Conservation (phyloP, 352 stramenopile genomes). For the Proteromonas lacertae region DNA sequence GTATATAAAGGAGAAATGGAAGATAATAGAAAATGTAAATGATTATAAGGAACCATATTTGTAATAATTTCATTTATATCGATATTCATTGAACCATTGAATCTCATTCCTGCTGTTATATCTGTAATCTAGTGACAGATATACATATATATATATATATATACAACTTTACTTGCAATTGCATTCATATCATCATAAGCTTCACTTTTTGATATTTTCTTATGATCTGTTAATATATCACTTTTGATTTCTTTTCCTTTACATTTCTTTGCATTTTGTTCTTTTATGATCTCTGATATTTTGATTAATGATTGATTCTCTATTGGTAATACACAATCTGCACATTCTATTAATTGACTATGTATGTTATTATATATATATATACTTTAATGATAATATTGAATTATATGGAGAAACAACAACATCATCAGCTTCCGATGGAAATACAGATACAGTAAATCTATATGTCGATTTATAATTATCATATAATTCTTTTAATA, state of each 20-base stretch:
- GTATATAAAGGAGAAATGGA: not conserved
- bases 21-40: conserved; percentile 62
- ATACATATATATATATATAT: not conserved
- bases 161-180: not conserved
- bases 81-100: conserved; percentile 11
- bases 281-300: not conserved
- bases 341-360: conserved; percentile 30
- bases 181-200: not conserved
- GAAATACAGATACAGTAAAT: conserved; percentile 8
- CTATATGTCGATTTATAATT: conserved; percentile 32
- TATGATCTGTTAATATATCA: not conserved
- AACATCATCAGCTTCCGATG: conserved; percentile 41
- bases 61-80: conserved; percentile 98
- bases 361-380: not conserved
- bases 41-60: conserved; percentile 91
- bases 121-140: conserved; percentile 19
- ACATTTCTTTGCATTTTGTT: not conserved
- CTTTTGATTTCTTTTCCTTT: not conserved
- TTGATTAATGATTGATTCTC: conserved; percentile 40
- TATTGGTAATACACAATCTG: conserved; percentile 48
- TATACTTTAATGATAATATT: conserved; percentile 6
- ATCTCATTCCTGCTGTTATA: conserved; percentile 11
- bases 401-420: conserved; percentile 64
- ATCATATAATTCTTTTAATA: conserved; percentile 33
- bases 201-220: not conserved